Evolutionary conservation across 306 rosid genomes (phyloP), one percentile per base, ranked within the genome.

Genomic region (Inga oerstediana): DNA sequence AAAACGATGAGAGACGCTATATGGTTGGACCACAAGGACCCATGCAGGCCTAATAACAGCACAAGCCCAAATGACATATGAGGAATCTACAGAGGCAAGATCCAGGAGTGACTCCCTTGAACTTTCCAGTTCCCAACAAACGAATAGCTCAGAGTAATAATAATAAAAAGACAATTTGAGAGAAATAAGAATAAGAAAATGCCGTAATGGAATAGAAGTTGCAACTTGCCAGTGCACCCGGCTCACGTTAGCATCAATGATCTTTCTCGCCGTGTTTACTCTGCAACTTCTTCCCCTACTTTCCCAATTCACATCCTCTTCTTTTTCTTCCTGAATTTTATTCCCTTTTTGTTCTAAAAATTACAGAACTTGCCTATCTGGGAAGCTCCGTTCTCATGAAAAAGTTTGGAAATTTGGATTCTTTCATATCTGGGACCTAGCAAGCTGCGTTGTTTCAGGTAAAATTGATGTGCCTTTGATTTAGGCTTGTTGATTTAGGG

Each of bases 191-290:
- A 41, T 16, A 3, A 49, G 19, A 49, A 49, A 49, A 49, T 61
- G 46, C 12, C 59, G 10, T 32, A 2, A 34, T 17, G 0, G 24
- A 19, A 17, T 17, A 1, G 24, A 19, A 17, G 11, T 54, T 54
- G 11, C 10, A 19, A 17, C 11, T 10, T 20, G 27, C 12, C 11
- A 5, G 75, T 37, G 17, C 67, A 51, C 77, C 51, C 43, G 74
- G 89, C 80, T 43, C 71, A 86, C 77, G 45, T 75, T 86, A 83
- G 89, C 79, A 83, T 17, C 14, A 1, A 43, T 74, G 76, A 82
- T 22, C 46, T 46, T 51, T 74, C 58, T 76, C 56, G 43, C 64
- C 80, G 37, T 58, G 71, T 43, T 76, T 76, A 59, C 56, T 79
- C 58, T 61, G 68, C 32, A 85, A 77, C 88, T 79, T 70, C 49